These are phyloP conservation scores for Laguncularia racemosa DNA, from an alignment of 345 rosid genomes.

Conservation along the genomic window DNA sequence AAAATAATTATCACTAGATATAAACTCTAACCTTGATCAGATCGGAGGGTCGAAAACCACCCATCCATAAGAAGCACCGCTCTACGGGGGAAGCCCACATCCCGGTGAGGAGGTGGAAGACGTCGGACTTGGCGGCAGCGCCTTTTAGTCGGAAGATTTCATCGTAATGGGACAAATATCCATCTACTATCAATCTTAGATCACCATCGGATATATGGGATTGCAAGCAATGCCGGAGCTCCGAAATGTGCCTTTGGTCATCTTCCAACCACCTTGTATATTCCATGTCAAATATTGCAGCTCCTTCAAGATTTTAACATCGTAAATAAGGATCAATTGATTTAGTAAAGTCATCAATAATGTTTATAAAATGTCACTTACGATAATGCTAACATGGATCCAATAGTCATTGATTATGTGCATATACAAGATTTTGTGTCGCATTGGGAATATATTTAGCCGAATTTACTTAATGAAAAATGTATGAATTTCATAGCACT, in stretches of 20 bases:
- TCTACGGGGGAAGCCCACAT: constrained; percentile 87
- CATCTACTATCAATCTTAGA: constrained; percentile 59
- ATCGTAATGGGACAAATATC: constrained; percentile 77
- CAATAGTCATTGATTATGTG: no score
- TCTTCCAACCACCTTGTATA: constrained; percentile 93
- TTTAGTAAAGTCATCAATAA: no score
- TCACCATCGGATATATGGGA: constrained; percentile 74
- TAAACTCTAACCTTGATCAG: constrained; percentile 62
- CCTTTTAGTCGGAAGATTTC: constrained; percentile 69
- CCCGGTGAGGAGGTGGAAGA: constrained; percentile 82
- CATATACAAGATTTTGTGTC: no score
- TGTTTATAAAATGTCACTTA: no score
- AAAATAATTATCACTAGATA: background rate
- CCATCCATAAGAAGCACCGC: constrained; percentile 99
- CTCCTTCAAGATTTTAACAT: constrained; percentile 30
- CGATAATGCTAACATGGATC: no score
- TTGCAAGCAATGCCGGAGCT: constrained; percentile 65
- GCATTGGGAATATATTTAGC: no score
- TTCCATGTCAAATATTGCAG: constrained; percentile 90
- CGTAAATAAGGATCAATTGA: no score
- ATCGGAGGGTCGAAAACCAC: constrained; percentile 91
- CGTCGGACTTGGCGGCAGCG: constrained; percentile 65
- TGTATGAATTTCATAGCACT: no score
- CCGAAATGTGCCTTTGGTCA: constrained; percentile 76
- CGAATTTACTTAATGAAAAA: no score